Evolutionary conservation across 768 basidiomycete species (phyloP).

Genomic region (Saitozyma sp.): DNA sequence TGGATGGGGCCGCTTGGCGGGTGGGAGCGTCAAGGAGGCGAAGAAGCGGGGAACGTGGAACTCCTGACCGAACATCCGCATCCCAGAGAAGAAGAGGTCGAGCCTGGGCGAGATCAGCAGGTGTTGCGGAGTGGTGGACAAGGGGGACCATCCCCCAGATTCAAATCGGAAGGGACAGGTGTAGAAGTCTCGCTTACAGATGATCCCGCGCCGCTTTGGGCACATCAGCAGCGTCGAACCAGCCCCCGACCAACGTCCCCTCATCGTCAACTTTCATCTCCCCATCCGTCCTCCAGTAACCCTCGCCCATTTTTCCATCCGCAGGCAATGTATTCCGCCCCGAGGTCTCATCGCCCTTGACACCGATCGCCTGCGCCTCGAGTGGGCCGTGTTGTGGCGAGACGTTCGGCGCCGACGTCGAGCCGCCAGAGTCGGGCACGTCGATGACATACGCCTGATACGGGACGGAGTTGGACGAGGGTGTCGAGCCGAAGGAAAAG

Average conservation of each 20-base stretch:
- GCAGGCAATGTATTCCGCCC: no score
- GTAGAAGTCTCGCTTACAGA: slow-evolving; percentile 24
- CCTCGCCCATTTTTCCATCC: no score
- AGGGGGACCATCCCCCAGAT: background rate
- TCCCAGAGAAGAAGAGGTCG: slow-evolving; percentile 40
- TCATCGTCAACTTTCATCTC: no score
- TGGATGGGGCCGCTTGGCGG: slow-evolving; percentile 41
- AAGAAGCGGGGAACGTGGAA: slow-evolving; percentile 43
- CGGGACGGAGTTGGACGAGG: no score
- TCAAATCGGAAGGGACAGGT: background rate
- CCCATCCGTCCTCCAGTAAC: no score
- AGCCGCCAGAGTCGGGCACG: no score
- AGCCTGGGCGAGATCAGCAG: slow-evolving; percentile 17
- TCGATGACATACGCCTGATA: no score
- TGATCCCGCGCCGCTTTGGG: slow-evolving; percentile 44
- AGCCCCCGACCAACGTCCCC: slow-evolving; percentile 34
- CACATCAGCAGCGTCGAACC: slow-evolving; percentile 46
- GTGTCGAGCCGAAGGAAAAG: no score
- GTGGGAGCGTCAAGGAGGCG: slow-evolving; percentile 38
- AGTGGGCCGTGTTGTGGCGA: no score
- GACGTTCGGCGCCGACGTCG: no score
- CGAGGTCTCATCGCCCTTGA: no score
- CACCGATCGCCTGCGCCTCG: no score
- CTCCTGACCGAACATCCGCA: slow-evolving; percentile 36
- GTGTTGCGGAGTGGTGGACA: background rate